Evolutionary conservation across 257 asterid species (phyloP), one percentile per base, ranked within the genome.

Genomic region (Fraxinus excelsior): DNA sequence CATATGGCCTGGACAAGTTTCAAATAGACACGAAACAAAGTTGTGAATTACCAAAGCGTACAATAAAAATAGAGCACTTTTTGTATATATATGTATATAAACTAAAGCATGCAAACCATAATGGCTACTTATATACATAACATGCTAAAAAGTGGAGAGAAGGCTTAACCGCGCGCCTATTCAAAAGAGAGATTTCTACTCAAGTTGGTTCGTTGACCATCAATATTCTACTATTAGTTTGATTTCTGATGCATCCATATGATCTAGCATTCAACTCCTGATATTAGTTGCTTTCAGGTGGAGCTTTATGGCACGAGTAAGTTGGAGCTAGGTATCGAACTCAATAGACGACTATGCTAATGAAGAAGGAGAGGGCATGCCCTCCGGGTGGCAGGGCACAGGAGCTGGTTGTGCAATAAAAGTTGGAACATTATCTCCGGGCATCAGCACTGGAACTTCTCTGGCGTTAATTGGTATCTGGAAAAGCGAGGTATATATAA

Each of bases 351-450:
- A 53, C 26, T 53, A 37, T 74, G 83, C 53, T 89, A 89, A 81
- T 84, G 95, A 18, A 12, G 77, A 74, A 46, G 95, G 97, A 90
- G 93, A 92, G n/a, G 85, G 83, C 40, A 74, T 65, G 53, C 92
- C 94, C 66, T 87, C 92, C 0, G 92, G 93, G n/a, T 89, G 94
- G 72, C 96, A 92, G 10, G 94, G 93, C 38, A 87, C 86, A 0
- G 98, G 98, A 75, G 91, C 98, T n/a, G 92, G 98, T 78, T 89
- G 85, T 14, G 97, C 98, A 3, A 94, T 88, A 34, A 92, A 94
- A 16, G 97, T 94, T 21, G 98, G 97, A 53, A 88, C 74, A 0
- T 76, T 86, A 70, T 94, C 84, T 32, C 98, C 98, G 0, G 98
- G 98, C 98, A 94, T 94, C 79, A 94, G 66, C 76, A 94, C 98